A percentile compares a stretch with the other conserved stretches of the same genome.
Evolutionary conservation across 2,329 filamentous ascomycete species (phyloP).

Genomic region (Aspergillus neotritici): DNA sequence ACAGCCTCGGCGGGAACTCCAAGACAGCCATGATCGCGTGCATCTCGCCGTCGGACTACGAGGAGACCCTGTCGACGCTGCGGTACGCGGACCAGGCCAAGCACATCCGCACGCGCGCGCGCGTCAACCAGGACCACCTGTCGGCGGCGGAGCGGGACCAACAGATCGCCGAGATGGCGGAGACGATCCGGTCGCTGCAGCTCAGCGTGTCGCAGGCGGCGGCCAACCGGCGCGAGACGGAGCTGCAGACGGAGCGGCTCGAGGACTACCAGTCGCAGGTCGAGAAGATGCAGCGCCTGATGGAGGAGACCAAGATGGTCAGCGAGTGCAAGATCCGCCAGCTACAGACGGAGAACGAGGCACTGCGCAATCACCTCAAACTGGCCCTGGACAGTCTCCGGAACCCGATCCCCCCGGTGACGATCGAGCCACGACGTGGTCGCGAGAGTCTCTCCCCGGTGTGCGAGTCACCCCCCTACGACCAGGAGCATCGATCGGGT

Average conservation of each 20-base stretch:
- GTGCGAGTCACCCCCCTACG: slow-evolving; percentile 50
- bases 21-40: slow-evolving; percentile 99
- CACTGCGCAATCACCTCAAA: slow-evolving; percentile 77
- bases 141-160: slow-evolving; percentile 89
- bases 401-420: slow-evolving; percentile 70
- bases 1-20: slow-evolving; percentile 90
- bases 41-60: slow-evolving; percentile 91
- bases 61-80: slow-evolving; percentile 91
- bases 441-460: slow-evolving; percentile 30
- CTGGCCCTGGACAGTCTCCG: slow-evolving; percentile 79
- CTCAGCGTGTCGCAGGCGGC: slow-evolving; percentile 60
- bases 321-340: slow-evolving; percentile 91
- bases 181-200: slow-evolving; percentile 84
- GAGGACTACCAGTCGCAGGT: slow-evolving; percentile 95
- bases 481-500: slow-evolving; percentile 34
- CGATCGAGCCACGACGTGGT: slow-evolving; percentile 28
- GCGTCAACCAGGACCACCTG: slow-evolving; percentile 93
- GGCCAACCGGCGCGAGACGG: slow-evolving; percentile 67
- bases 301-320: slow-evolving; percentile 89
- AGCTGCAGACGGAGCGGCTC: slow-evolving; percentile 72
- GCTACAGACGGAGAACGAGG: slow-evolving; percentile 84
- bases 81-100: slow-evolving; percentile 98
- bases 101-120: slow-evolving; percentile 86
- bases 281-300: slow-evolving; percentile 81
- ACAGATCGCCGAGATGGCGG: slow-evolving; percentile 89